Base-by-base conservation (phyloP, 2,329 filamentous ascomycete species). In the Colletotrichum costaricense region DNA sequence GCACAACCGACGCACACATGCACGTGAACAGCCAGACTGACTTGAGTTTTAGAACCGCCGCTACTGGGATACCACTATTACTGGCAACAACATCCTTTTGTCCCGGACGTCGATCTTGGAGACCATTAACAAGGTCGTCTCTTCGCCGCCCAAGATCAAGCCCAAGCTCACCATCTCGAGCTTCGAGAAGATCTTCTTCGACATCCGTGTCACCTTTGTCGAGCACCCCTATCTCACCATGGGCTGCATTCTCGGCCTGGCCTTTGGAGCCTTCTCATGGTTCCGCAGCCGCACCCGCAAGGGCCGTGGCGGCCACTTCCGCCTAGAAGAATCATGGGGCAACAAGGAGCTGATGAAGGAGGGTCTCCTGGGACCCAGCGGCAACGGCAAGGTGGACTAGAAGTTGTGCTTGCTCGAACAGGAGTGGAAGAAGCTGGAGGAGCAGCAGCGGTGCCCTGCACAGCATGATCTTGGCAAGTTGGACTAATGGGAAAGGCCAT, bases 11-110 rank as follows among this genome's bases (percentile, higher is more conserved):
- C 22, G 22, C n/a, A 4, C 26, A 8, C 19, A 49, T 38, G 19
- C 19, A 12, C 28, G 52, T 57, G 7, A 16, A 11, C 9, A 12
- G 56, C 26, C 35, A 49, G 14, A 54, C 60, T 73, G 42, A 73
- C 26, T 7, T 19, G 19, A 22, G n/a, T 4, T 4, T 33, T 79
- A 97, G 94, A 95, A 94, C 85, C 95, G 94, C 78, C 92, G 93
- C 76, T 99, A 97, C 86, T 99, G 97, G 97, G 97, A 99, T 80
- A 91, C 89, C 38, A 98, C 95, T 59, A 92, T 93, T 74, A 97
- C 94, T 3, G 96, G 95, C 76, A 96, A 97, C 82, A 90, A 93
- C 75, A 98, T 99, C 80, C 92, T 95, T 77, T 93, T 95, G 67
- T 97, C 93, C 30, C 93, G 97, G 75, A 96, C 95, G 4, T 95